Conservation (phyloP, 371 early-diverging fungal species). For the Apophysomyces sp. region DNA sequence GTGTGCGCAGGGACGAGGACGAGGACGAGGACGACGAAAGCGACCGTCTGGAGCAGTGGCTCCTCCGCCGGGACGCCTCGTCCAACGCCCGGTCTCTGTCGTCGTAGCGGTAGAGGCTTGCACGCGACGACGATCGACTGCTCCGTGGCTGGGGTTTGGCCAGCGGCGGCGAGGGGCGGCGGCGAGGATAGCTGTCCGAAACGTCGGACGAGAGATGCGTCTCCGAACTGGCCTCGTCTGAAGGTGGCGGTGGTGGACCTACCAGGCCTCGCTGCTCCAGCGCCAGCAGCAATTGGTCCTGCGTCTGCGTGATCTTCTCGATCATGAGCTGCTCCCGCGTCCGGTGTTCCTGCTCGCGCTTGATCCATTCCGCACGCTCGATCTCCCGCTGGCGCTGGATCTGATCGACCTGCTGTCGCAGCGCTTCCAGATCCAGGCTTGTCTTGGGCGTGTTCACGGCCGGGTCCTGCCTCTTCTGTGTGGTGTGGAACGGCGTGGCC, state of each 20-base stretch:
- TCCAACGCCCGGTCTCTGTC: not conserved
- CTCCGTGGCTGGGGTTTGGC: not conserved
- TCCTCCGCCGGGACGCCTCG: not conserved
- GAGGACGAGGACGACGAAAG: not conserved
- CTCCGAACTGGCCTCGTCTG: not conserved
- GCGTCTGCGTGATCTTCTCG: constrained; percentile 19
- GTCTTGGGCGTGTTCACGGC: not conserved
- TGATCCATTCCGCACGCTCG: constrained; percentile 18
- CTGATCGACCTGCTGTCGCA: constrained; percentile 13
- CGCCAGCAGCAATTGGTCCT: constrained; percentile 16
- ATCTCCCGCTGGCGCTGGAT: constrained; percentile 13
- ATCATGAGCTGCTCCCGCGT: constrained; percentile 19
- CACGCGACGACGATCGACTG: not conserved
- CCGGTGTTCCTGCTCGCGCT: constrained; percentile 16
- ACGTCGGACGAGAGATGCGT: not conserved
- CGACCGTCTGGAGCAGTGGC: not conserved
- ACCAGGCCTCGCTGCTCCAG: not conserved
- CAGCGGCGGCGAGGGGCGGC: not conserved
- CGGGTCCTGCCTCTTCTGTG: not conserved
- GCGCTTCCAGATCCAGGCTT: constrained; percentile 6
- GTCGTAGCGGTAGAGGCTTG: not conserved
- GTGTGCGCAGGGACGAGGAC: not conserved
- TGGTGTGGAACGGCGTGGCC: not conserved
- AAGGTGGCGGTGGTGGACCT: too few relatives aligned
- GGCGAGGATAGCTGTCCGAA: not conserved